Percentiles rank a stretch among this genome's conserved stretches.
phyloP scores from a whole-genome alignment of 305 asterid species.

The Solanum chacoense region DNA sequence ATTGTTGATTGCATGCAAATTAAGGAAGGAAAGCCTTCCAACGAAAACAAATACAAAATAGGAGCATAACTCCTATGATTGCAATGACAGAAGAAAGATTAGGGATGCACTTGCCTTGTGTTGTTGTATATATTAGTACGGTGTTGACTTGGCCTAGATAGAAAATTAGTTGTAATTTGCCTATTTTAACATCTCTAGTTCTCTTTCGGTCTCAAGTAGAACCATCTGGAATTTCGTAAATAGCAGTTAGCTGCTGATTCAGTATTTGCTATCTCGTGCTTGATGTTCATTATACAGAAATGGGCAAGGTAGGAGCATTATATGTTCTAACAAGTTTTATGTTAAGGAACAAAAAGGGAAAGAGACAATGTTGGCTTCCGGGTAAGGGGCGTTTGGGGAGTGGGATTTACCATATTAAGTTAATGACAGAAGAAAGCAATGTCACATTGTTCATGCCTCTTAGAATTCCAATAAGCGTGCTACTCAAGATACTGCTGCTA shows the following conservation, averaged over 20 bases:
- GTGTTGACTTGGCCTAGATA: not conserved
- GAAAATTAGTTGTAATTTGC: not conserved
- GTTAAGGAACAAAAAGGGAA: not conserved
- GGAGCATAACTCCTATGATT: not conserved
- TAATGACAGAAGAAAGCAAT: not conserved
- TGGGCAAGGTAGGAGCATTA: not conserved
- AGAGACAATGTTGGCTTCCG: not conserved
- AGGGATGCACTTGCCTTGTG: conserved; percentile 56
- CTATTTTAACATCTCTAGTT: not conserved
- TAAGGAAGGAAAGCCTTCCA: not conserved
- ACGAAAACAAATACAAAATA: not conserved
- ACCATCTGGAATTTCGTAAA: not conserved
- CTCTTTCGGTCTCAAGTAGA: not conserved
- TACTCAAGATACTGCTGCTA: not conserved
- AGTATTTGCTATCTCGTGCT: not conserved
- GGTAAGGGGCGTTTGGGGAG: not conserved
- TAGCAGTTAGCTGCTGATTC: not conserved
- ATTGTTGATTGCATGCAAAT: not conserved
- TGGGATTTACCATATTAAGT: not conserved
- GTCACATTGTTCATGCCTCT: not conserved
- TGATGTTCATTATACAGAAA: not conserved
- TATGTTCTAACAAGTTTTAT: not conserved
- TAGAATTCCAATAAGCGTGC: not conserved
- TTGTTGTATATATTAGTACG: not conserved
- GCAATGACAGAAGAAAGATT: conserved; percentile 6